Conservation (phyloP, 257 asterid genomes). For the Paulownia fortunei region DNA sequence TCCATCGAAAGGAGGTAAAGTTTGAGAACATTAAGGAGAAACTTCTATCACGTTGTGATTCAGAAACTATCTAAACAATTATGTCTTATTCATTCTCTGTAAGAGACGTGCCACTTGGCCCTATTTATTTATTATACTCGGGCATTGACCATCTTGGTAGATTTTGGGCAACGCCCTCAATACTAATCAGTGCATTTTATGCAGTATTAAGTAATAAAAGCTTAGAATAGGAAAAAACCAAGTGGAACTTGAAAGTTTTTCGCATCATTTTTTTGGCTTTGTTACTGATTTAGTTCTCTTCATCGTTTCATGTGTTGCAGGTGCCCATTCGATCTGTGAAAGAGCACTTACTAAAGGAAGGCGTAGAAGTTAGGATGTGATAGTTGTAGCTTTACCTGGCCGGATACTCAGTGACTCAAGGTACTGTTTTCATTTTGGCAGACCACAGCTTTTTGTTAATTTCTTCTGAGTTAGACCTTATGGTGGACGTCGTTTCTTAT, state of each 20-base stretch:
- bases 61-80: neutral
- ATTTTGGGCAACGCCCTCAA: neutral
- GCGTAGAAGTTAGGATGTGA: conserved; percentile 65
- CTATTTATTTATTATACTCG: neutral
- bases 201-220: neutral
- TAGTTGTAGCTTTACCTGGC: neutral
- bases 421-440: neutral
- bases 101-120: neutral
- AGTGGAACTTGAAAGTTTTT: neutral
- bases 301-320: conserved; percentile 37
- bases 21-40: neutral
- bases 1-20: conserved; percentile 90
- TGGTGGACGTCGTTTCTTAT: neutral
- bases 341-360: conserved; percentile 55
- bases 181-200: neutral
- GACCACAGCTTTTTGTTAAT: neutral
- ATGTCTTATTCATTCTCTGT: neutral
- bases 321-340: conserved; percentile 72
- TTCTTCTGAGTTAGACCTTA: neutral
- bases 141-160: neutral
- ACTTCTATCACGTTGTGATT: neutral
- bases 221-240: neutral
- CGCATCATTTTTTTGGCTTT: neutral
- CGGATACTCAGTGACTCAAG: neutral
- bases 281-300: neutral